phyloP scores from a whole-genome alignment of 169 alveolate genomes.

The Cryptosporidium ubiquitum region DNA sequence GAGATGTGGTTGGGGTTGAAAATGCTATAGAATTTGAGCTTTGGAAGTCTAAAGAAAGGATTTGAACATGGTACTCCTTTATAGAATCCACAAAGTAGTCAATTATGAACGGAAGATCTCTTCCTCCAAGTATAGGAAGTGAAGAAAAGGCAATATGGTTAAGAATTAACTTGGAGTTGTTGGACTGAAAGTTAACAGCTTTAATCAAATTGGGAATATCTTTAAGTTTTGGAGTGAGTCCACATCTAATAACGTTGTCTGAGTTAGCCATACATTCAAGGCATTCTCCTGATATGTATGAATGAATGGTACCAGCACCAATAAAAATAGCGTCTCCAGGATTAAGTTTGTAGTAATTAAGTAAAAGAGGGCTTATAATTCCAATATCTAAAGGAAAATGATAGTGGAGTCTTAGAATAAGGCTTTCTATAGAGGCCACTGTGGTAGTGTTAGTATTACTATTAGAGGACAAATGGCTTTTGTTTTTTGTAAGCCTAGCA shows the following conservation, averaged over 20 bases:
- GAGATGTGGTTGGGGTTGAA: neutral
- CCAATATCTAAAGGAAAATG: conserved; percentile 89
- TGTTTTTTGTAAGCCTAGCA: conserved; percentile 6
- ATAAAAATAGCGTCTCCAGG: conserved; percentile 91
- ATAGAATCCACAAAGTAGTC: conserved; percentile 16
- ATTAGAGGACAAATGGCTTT: neutral
- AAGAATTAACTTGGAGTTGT: neutral
- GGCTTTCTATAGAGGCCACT: conserved; percentile 22
- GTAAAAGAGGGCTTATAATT: conserved; percentile 85
- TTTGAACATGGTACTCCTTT: conserved; percentile 6
- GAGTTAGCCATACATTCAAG: conserved; percentile 94
- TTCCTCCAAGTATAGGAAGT: too few relatives aligned
- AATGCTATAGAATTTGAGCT: neutral
- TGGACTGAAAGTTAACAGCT: conserved; percentile 56
- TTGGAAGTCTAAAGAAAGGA: neutral
- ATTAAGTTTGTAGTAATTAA: conserved; percentile 86
- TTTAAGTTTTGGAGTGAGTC: conserved; percentile 93
- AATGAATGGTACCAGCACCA: conserved; percentile 93
- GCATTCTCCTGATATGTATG: conserved; percentile 92
- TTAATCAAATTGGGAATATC: conserved; percentile 82
- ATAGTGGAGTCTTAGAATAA: conserved; percentile 75
- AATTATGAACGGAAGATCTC: neutral
- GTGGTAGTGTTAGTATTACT: neutral
- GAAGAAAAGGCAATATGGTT: neutral
- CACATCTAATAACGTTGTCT: conserved; percentile 96